Conservation (phyloP, 495 filamentous ascomycete species). For the Penicillium ucsense region DNA sequence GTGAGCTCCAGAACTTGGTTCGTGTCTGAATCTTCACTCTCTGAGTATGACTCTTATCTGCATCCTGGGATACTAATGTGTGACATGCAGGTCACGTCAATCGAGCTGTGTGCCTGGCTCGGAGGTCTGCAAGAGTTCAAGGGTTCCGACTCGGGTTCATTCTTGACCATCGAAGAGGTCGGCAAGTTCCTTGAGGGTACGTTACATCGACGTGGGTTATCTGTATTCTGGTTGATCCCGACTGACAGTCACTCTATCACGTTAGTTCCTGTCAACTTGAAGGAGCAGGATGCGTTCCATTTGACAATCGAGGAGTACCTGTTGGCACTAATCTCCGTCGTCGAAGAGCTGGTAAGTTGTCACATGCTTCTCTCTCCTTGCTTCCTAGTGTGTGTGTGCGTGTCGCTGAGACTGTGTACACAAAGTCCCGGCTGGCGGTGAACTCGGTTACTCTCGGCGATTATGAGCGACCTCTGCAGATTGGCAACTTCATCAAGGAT, state of each 20-base stretch:
- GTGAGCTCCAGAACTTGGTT: constrained; percentile 75
- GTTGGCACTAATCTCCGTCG: constrained; percentile 69
- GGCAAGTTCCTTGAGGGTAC: constrained; percentile 65
- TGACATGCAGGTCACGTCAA: constrained; percentile 42
- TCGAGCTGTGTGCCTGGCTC: constrained; percentile 70
- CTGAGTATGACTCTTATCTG: background rate
- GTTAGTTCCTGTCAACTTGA: constrained; percentile 89
- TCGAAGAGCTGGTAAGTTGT: constrained; percentile 68
- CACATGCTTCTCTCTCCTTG: background rate
- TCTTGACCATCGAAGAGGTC: constrained; percentile 82
- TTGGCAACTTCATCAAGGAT: constrained; percentile 90
- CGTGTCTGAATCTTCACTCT: background rate
- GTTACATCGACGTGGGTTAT: constrained; percentile 7
- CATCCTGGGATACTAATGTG: constrained; percentile 1
- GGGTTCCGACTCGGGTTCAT: constrained; percentile 29
- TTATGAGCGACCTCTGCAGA: constrained; percentile 69
- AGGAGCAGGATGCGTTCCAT: constrained; percentile 84
- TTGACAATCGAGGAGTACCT: constrained; percentile 96
- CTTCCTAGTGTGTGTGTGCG: background rate
- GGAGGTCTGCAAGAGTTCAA: constrained; percentile 49
- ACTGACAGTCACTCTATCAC: background rate
- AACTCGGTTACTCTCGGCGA: constrained; percentile 94
- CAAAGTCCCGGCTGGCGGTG: constrained; percentile 72
- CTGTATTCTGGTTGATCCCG: background rate
- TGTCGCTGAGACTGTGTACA: background rate